Evolutionary conservation across 73 alveolate genomes (phyloP), one percentile per base, ranked within the genome.

Genomic region (Symbiodinium pilosum): DNA sequence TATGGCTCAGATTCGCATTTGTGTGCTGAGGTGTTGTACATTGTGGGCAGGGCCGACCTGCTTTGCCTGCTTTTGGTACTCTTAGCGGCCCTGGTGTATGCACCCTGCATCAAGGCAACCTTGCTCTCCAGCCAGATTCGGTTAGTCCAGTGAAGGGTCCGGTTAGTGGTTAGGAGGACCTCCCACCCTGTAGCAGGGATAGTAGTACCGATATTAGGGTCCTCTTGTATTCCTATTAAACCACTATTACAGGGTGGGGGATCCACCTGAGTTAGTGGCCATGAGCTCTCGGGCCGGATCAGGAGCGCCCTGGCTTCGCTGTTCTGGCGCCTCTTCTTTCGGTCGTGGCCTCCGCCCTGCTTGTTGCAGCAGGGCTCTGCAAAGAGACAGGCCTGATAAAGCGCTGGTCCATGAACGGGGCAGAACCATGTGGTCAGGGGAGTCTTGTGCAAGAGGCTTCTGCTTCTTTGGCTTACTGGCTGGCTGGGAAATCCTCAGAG

Each of bases 21-120:
- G 6, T 47, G 59, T 6, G 59, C 59, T 47, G 69, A 93, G 91
- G 98, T 93, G 98, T 93, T 93, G 26, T 93, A 93, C 98, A 77
- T 93, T n/a, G 98, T 93, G 32, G 98, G 98, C 39, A 88, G 98
- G 32, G 98, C 98, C 4, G 98, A 93, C 69, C 85, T 93, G 44
- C 93, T 93, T 4, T 93, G 98, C 68, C 68, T 73, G 16, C 44
- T 81, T 42, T 83, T 93, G 56, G 40, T 93, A 14, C 84, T 93
- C 24, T 32, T 93, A 83, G 98, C 98, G 36, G 71, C 85, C 28
- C 73, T 93, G 38, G 56, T 93, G 69, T 93, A 93, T 47, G 83
- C 98, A 34, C 98, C 98, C 68, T 93, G 98, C 40, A 89, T 47
- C 40, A 43, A 77, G 68, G 93, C 68, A 40, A 28, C 75, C 30